Base-by-base conservation (phyloP, 2,329 filamentous ascomycete species). In the Trichoderma sp. region DNA sequence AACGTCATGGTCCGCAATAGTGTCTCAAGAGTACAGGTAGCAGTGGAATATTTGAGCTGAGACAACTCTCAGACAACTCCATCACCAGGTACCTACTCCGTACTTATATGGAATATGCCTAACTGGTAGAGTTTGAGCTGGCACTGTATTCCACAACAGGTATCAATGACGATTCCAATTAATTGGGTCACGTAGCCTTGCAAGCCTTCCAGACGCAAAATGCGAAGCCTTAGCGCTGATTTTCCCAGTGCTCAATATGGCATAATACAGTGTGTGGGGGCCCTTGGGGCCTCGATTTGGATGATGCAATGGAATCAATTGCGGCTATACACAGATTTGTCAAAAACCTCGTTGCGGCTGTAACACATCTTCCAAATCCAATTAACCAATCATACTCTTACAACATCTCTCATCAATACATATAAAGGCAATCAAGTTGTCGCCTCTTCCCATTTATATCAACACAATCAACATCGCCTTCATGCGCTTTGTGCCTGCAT, bases 401-500 rank as follows among this genome's bases (percentile, higher is more conserved):
- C 36, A 9, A 14, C 34, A 18, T 24, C 65, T 34, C 65, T 30
- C 8, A 61, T 34, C 53, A 34, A 34, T 2, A 61, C 26, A 69
- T 69, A 69, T 61, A 69, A 60, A 69, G 64, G 34, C 56, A 28
- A 26, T 53, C 21, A 5, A 36, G 30, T n/a, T 32, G 32, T 51
- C 28, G 36, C 57, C 36, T 14, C 30, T 26, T 4, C 4, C 32
- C 6, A 12, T 34, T 3, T 68, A 21, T 43, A 47, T 71, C 47
- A 66, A 43, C 5, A 34, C 9, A 70, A 68, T 18, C 32, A 28
- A 39, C 21, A 39, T 51, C 71, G 72, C 71, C 74, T 74, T 80
- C 78, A 89, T 89, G 86, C 85, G 84, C 77, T 83, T 88, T 76
- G 83, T 83, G 75, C 84, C 81, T 65, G 79, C 86, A 66, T 76